Base-by-base conservation (phyloP, 176 grass and related monocot species). In the Rhynchospora breviuscula region DNA sequence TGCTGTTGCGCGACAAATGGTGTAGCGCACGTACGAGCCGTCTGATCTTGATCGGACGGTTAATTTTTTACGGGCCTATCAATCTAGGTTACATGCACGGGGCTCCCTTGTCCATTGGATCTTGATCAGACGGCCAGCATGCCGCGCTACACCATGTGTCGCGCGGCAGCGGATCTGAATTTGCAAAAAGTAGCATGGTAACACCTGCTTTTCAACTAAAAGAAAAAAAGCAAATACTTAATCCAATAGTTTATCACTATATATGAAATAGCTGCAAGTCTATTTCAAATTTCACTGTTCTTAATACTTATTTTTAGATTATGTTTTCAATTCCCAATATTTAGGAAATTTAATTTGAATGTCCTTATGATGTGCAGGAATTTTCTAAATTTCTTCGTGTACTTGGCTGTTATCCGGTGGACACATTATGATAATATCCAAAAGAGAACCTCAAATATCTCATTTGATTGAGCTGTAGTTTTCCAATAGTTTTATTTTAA, bases 331-430 rank as follows among this genome's bases (percentile, higher is more conserved):
- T 3, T 62, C 8, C 18, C 59, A 62, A 62, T 62, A 53, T 49
- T 6, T 44, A 11, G 2, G 18, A n/a, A 67, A 26, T 43, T 76
- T 85, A 25, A 78, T 19, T 79, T 13, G n/a, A 47, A 61, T 43
- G 70, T 81, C 22, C 43, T 45, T 35, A 3, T 22, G 25, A 66
- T 85, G 65, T 82, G 74, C 83, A 88, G 87, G 77, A 94, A 90
- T 63, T 84, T 70, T 66, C 80, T 31, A 88, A 78, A 59, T 88
- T 94, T 59, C 68, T 94, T 57, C 87, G 89, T 13, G 83, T 86
- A 31, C 85, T 94, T 31, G 89, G 87, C 80, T 88, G 67, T 45
- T 90, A 94, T 67, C 86, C 88, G 3, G 71, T 82, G 67, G 84
- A 84, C 26, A 85, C 40, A 57, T 74, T 83, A 72, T 33, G 25